phyloP scores from a whole-genome alignment of 2,329 filamentous ascomycete genomes.

The Pseudocercospora macadamiae region DNA sequence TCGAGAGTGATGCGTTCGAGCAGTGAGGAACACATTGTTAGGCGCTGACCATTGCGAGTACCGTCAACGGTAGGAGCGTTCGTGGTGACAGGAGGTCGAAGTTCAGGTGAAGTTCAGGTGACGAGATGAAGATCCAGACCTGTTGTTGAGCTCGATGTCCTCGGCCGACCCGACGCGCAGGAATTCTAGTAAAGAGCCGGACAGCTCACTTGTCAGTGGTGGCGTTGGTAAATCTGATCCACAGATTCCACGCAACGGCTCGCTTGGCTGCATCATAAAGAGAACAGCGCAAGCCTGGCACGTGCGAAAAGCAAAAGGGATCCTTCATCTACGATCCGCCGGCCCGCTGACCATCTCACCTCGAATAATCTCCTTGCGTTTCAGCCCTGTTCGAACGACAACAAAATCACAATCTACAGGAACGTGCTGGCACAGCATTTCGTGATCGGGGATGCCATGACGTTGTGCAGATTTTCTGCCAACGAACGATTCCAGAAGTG shows the following conservation, averaged over 20 bases:
- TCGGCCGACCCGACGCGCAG: neutral
- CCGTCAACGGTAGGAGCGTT: neutral
- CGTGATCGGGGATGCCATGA: neutral
- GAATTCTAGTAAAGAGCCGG: neutral
- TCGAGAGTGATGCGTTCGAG: neutral
- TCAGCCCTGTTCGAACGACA: neutral
- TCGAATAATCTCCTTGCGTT: neutral
- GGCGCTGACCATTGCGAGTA: neutral
- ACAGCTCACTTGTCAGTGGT: no score
- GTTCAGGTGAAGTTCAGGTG: neutral
- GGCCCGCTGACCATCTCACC: neutral
- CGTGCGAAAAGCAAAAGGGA: neutral
- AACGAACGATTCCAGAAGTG: neutral
- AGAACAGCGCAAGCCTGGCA: neutral
- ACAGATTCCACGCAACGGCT: neutral
- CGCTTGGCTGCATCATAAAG: conserved; percentile 2
- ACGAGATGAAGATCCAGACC: no score
- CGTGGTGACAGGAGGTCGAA: neutral
- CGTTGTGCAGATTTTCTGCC: neutral
- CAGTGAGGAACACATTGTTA: neutral
- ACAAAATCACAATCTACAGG: neutral
- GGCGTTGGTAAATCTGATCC: no score
- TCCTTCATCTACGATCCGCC: neutral
- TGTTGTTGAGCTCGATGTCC: no score
- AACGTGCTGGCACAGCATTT: neutral